These are phyloP conservation scores for Blakeslea trispora DNA, from an alignment of 371 early-diverging fungal genomes.

Conservation along the genomic window DNA sequence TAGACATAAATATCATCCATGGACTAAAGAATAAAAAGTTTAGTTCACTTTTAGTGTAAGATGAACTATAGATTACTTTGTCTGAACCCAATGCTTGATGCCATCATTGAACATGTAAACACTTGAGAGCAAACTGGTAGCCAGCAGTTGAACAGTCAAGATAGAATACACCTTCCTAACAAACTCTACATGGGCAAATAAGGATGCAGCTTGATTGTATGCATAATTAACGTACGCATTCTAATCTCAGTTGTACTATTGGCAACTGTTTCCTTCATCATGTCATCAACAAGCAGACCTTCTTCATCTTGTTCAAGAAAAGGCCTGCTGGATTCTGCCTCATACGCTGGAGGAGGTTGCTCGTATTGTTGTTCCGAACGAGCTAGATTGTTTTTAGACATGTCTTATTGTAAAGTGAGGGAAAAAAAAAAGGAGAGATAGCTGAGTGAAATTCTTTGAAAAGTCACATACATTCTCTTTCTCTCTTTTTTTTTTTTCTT, in stretches of 20 bases:
- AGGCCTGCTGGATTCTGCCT: conserved; percentile 35
- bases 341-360: conserved; percentile 46
- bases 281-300: conserved; percentile 48
- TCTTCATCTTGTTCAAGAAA: conserved; percentile 27
- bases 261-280: conserved; percentile 57
- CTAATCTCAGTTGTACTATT: conserved; percentile 57
- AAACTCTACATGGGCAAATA: conserved; percentile 49
- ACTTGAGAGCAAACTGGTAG: conserved; percentile 56
- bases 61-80: conserved; percentile 38
- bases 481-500: conserved; percentile 13
- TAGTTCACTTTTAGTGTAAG: too few species aligned
- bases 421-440: too few species aligned
- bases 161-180: conserved; percentile 81
- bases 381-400: conserved; percentile 4
- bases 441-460: neutral
- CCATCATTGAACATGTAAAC: conserved; percentile 56
- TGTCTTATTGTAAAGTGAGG: conserved; percentile 1
- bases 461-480: conserved; percentile 1
- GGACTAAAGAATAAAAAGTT: conserved; percentile 12
- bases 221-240: conserved; percentile 34
- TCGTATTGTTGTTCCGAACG: conserved; percentile 21
- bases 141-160: conserved; percentile 61
- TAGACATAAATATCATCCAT: conserved; percentile 42
- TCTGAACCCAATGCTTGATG: conserved; percentile 55
- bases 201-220: neutral